Percentiles rank a stretch among this genome's conserved stretches.
phyloP scores from a whole-genome alignment of 192 early-diverging fungal species.

The Linnemannia schmuckeri region DNA sequence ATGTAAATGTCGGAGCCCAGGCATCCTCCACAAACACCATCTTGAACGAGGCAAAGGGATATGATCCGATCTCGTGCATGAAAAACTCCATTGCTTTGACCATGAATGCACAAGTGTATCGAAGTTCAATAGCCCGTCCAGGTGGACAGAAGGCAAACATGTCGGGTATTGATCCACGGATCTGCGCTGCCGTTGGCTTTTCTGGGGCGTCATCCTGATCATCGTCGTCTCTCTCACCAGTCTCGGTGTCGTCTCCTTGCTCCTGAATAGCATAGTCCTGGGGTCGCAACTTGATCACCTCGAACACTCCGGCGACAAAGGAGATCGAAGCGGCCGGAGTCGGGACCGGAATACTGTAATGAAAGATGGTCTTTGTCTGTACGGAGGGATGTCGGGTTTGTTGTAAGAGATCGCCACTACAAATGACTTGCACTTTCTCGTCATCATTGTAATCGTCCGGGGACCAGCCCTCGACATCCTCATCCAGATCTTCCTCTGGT shows the following conservation, averaged over 20 bases:
- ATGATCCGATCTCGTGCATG: conserved; percentile 90
- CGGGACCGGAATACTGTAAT: conserved; percentile 76
- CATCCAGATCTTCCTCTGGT: conserved; percentile 34
- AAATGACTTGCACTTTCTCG: conserved; percentile 68
- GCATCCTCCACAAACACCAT: conserved; percentile 90
- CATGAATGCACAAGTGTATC: conserved; percentile 33
- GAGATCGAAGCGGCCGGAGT: conserved; percentile 79
- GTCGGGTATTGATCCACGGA: conserved; percentile 58
- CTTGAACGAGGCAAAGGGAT: conserved; percentile 88
- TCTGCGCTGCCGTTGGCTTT: conserved; percentile 26
- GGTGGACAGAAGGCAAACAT: conserved; percentile 81
- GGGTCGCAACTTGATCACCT: conserved; percentile 40
- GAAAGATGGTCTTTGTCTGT: conserved; percentile 69
- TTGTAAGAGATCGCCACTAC: conserved; percentile 79
- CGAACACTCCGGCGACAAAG: conserved; percentile 73
- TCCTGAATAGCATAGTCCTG: conserved; percentile 37
- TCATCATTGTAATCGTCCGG: conserved; percentile 63
- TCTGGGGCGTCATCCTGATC: conserved; percentile 19
- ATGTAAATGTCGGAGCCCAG: conserved; percentile 73
- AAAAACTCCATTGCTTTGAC: conserved; percentile 84
- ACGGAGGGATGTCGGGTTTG: conserved; percentile 73
- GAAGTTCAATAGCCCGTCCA: conserved; percentile 71
- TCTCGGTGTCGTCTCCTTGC: conserved; percentile 27
- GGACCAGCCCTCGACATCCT: conserved; percentile 49
- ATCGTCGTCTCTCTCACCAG: conserved; percentile 19